A percentile compares a stretch with the other conserved stretches of the same genome.
Conservation (phyloP, 306 rosid genomes). For the Myrica gale region DNA sequence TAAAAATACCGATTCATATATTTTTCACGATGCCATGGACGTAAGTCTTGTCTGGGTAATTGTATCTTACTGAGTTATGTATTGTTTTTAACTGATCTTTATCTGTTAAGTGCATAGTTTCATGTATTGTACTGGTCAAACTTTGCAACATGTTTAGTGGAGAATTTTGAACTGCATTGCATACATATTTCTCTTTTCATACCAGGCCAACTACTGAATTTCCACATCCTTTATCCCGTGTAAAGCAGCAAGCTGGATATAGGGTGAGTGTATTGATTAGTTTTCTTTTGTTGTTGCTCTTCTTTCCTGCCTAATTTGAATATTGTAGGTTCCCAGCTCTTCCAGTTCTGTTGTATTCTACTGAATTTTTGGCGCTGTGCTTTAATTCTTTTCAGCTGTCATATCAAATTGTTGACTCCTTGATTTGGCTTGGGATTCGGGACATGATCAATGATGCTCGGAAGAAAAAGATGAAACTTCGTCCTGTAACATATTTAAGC, state of each 20-base stretch:
- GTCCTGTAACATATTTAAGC: slow-evolving; percentile 98
- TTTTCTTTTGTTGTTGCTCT: slow-evolving; percentile 14
- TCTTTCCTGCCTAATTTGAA: not conserved
- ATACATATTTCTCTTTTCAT: slow-evolving; percentile 26
- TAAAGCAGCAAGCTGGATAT: slow-evolving; percentile 91
- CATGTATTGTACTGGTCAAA: slow-evolving; percentile 7
- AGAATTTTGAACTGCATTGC: slow-evolving; percentile 28
- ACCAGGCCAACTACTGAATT: slow-evolving; percentile 97
- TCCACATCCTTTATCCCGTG: slow-evolving; percentile 98
- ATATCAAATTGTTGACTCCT: slow-evolving; percentile 94
- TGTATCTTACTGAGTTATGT: slow-evolving; percentile 24
- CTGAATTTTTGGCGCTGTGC: slow-evolving; percentile 22
- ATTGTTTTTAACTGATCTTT: slow-evolving; percentile 4
- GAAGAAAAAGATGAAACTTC: slow-evolving; percentile 82
- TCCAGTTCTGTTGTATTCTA: slow-evolving; percentile 15
- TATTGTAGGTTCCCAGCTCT: slow-evolving; percentile 1
- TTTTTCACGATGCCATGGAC: slow-evolving; percentile 99
- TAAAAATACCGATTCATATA: slow-evolving; percentile 84
- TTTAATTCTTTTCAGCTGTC: slow-evolving; percentile 62
- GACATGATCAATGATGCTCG: slow-evolving; percentile 96
- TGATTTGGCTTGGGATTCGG: slow-evolving; percentile 98
- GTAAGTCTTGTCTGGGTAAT: slow-evolving; percentile 80
- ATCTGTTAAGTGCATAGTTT: slow-evolving; percentile 25
- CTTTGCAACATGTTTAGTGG: slow-evolving; percentile 15
- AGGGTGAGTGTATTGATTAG: slow-evolving; percentile 52